Conservation (phyloP, 805 yeast species). For the Priceomyces carsonii region DNA sequence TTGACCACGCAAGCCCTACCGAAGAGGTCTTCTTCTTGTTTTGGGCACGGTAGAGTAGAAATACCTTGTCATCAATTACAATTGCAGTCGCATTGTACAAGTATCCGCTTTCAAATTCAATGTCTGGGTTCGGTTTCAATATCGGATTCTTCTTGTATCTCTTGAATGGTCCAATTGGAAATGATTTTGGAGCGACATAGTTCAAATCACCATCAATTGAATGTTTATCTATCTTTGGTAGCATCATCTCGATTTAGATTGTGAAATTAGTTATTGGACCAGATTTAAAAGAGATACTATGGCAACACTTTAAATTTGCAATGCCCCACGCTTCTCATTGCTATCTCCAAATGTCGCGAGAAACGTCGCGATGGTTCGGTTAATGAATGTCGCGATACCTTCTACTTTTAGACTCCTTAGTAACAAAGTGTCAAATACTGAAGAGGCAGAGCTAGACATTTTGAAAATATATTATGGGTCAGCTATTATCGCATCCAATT, state of each 20-base stretch:
- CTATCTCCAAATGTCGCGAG: constrained; percentile 1
- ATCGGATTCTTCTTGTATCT: constrained; percentile 39
- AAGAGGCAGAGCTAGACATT: too few species aligned
- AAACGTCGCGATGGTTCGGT: not conserved
- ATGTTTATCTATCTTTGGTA: constrained; percentile 26
- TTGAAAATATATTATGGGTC: constrained; percentile 57
- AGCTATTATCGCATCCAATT: constrained; percentile 70
- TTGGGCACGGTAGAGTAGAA: constrained; percentile 41
- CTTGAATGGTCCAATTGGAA: constrained; percentile 44
- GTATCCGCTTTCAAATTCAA: constrained; percentile 39
- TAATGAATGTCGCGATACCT: not conserved
- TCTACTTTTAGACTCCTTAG: too few species aligned
- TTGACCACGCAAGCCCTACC: constrained; percentile 43
- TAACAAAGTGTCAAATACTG: too few species aligned
- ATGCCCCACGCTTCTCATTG: not conserved
- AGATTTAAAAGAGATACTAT: not conserved
- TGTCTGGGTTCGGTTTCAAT: constrained; percentile 35
- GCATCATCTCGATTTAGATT: constrained; percentile 16
- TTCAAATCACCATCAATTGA: constrained; percentile 31
- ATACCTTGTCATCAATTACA: constrained; percentile 38
- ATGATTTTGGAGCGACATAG: constrained; percentile 33
- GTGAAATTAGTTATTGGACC: not conserved
- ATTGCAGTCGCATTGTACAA: constrained; percentile 45
- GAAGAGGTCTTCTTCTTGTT: constrained; percentile 30
- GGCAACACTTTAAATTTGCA: constrained; percentile 1